Evolutionary conservation across 129 eudicot genomes (phyloP).

Genomic region (Flaveria bidentis): DNA sequence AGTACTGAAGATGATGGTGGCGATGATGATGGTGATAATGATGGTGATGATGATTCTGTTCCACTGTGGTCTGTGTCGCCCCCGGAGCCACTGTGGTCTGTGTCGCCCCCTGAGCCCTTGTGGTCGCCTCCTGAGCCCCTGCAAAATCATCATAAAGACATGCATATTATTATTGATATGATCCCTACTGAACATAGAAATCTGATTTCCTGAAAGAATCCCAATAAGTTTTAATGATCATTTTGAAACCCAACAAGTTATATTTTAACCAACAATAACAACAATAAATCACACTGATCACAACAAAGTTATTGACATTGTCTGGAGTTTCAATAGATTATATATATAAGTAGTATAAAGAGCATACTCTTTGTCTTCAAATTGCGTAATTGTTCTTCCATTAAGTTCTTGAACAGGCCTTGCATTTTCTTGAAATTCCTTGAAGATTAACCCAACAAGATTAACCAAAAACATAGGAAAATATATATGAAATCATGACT

Average conservation of each 20-base stretch:
- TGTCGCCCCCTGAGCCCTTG: not conserved
- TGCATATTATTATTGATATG: not conserved
- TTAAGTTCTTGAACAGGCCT: conserved; percentile 47
- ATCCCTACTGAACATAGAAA: too few relatives aligned
- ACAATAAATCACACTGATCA: too few relatives aligned
- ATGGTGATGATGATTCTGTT: not conserved
- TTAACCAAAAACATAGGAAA: not conserved
- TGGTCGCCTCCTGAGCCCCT: not conserved
- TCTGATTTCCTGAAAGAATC: too few relatives aligned
- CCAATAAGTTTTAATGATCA: too few relatives aligned
- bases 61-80: too few relatives aligned
- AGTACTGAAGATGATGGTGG: not conserved
- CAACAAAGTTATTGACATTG: too few relatives aligned
- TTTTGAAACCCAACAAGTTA: too few relatives aligned
- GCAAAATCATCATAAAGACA: not conserved
- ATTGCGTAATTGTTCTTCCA: conserved; percentile 44
- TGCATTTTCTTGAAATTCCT: conserved; percentile 56
- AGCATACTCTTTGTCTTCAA: conserved; percentile 19
- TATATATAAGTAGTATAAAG: not conserved
- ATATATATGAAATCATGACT: too few relatives aligned
- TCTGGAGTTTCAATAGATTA: not conserved
- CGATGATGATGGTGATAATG: not conserved
- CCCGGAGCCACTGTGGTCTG: not conserved
- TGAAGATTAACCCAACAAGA: not conserved
- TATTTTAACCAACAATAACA: too few relatives aligned